Evolutionary conservation across 768 basidiomycete species (phyloP).

Genomic region (Xerocomellus intermedius): DNA sequence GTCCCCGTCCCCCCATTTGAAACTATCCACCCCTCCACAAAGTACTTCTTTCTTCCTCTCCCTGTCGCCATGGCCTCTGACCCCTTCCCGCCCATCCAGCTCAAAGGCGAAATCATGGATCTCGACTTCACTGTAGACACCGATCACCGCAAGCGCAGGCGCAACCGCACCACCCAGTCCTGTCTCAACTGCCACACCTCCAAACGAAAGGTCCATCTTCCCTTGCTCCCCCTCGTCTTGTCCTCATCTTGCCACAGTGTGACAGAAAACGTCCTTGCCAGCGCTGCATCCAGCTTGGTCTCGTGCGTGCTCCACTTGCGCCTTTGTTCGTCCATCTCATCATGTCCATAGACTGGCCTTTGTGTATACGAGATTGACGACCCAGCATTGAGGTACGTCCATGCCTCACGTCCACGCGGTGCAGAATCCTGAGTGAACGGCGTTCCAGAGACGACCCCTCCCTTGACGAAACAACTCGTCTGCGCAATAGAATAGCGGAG

Average conservation of each 20-base stretch:
- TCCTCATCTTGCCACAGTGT: slow-evolving; percentile 45
- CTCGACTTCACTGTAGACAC: slow-evolving; percentile 71
- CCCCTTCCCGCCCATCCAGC: slow-evolving; percentile 52
- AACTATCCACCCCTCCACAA: slow-evolving; percentile 46
- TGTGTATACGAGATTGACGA: slow-evolving; percentile 96
- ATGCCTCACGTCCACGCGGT: not conserved
- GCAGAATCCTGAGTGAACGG: not conserved
- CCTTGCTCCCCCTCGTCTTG: not conserved
- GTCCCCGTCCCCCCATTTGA: slow-evolving; percentile 42
- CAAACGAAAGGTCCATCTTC: slow-evolving; percentile 73
- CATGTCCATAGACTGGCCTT: slow-evolving; percentile 68
- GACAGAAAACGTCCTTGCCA: slow-evolving; percentile 91
- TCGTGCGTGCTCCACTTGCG: slow-evolving; percentile 47
- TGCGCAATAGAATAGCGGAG: slow-evolving; percentile 87
- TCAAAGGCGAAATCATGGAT: slow-evolving; percentile 78
- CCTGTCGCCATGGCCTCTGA: slow-evolving; percentile 50
- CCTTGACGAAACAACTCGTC: slow-evolving; percentile 81
- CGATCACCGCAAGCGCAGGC: slow-evolving; percentile 78
- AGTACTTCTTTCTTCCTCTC: slow-evolving; percentile 36
- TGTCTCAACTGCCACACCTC: slow-evolving; percentile 90
- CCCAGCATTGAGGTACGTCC: slow-evolving; percentile 66
- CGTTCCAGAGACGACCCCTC: slow-evolving; percentile 74
- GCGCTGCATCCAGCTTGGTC: slow-evolving; percentile 83
- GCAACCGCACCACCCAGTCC: slow-evolving; percentile 90
- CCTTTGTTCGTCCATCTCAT: slow-evolving; percentile 2